Base-by-base conservation (phyloP, 2,329 filamentous ascomycete species). In the Pseudogymnoascus sp. region DNA sequence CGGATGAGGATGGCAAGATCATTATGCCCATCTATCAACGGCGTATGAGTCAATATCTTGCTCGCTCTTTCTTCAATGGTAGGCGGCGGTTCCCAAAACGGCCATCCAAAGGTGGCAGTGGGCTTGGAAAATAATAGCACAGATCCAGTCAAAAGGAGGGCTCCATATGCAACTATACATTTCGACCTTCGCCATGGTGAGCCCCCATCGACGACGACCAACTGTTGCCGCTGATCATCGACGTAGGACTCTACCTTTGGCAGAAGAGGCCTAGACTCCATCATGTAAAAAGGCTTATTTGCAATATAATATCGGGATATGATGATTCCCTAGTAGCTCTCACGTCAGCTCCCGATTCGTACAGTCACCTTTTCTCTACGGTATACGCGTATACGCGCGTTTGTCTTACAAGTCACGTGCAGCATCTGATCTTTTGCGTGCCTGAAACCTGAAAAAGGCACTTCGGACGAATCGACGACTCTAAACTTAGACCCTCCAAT, bases 21-120 rank as follows among this genome's bases (percentile, higher is more conserved):
- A 76, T 96, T 89, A 73, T 97, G 93, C 0, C 93, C 93, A 75
- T 97, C 93, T 93, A 82, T 80, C 64, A 82, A 71, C 37, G 80
- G 80, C 5, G 78, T 81, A 18, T 75, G 68, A 5, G 72, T 70
- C 31, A 82, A 68, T 25, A 82, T 82, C 38, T 69, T 71, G 12
- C 75, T 71, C 8, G 79, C 79, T 63, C 80, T 68, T 38, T 71
- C 65, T 9, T 69, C 68, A 21, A 75, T 62, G 5, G 71, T 72
- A 43, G 63, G 63, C 5, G 63, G 63, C 7, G 62, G 65, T 64
- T 40, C 53, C 25, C 38, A 40, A 49, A 63, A 62, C 59, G 36
- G 34, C 62, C 49, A 62, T 28, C 28, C 38, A 31, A 34, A 18
- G n/a, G 12, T 46, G 38, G 53, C 36, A 42, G 63, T 56, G 7